Conservation (phyloP, 257 asterid genomes). For the Nicotiana paniculata region DNA sequence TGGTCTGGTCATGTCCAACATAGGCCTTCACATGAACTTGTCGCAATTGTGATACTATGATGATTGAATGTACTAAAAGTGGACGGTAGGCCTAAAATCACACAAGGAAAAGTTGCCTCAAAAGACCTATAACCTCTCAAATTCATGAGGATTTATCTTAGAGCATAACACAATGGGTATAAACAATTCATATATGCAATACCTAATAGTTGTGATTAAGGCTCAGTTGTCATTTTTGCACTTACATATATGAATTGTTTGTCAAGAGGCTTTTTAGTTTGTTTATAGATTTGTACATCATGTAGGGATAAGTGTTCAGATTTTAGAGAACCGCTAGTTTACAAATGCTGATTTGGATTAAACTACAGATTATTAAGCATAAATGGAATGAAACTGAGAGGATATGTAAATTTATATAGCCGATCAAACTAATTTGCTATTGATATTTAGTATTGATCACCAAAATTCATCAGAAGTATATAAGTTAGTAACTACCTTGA, state of each 20-base stretch:
- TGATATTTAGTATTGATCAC: neutral
- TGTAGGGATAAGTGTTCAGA: neutral
- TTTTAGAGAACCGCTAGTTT: neutral
- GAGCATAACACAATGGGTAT: neutral
- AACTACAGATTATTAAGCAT: constrained; percentile 1
- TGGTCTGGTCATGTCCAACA: neutral
- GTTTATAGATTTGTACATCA: neutral
- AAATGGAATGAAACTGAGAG: neutral
- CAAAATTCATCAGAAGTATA: neutral
- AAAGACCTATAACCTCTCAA: neutral
- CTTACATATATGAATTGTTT: neutral
- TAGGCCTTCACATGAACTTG: neutral
- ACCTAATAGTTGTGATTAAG: neutral
- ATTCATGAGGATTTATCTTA: neutral
- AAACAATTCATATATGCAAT: neutral
- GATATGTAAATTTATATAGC: neutral
- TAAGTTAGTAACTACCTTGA: constrained; percentile 48
- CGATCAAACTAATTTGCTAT: neutral
- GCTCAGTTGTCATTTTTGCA: neutral
- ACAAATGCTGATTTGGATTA: neutral
- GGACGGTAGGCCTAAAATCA: neutral
- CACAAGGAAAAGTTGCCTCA: neutral
- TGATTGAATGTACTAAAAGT: neutral
- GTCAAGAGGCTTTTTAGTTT: neutral
- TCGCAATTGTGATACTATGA: neutral